Conservation (phyloP, 768 basidiomycete species). For the Leccinum obscurum region DNA sequence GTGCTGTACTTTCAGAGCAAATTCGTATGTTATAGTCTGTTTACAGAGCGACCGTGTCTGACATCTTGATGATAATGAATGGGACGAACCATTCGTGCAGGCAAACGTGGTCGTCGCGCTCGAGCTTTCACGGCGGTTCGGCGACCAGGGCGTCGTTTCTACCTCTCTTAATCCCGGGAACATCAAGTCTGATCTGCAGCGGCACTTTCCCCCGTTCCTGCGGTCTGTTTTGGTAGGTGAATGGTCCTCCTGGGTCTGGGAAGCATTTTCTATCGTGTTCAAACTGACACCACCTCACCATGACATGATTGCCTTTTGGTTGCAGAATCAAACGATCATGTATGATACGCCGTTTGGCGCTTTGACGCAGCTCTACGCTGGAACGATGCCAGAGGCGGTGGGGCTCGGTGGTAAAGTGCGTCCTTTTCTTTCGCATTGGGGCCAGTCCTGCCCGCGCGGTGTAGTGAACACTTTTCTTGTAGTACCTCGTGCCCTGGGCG, state of each 20-base stretch:
- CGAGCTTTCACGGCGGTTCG: conserved; percentile 49
- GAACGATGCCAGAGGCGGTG: conserved; percentile 39
- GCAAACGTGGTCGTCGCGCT: conserved; percentile 44
- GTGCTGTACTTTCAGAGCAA: conserved; percentile 42
- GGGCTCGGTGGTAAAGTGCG: conserved; percentile 44
- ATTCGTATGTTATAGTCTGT: conserved; percentile 34
- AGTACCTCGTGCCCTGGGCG: conserved; percentile 52
- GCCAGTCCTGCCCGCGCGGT: too few species aligned
- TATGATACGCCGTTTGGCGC: conserved; percentile 38
- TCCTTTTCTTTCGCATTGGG: neutral
- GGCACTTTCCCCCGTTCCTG: conserved; percentile 18
- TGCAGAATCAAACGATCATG: conserved; percentile 24
- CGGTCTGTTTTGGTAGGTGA: conserved; percentile 16
- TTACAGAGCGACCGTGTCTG: neutral
- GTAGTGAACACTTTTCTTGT: neutral
- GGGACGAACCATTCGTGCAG: conserved; percentile 23
- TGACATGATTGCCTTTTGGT: neutral
- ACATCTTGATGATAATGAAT: neutral
- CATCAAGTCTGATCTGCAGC: conserved; percentile 33
- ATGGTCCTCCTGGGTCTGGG: neutral
- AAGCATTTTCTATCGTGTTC: neutral
- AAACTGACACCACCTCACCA: neutral
- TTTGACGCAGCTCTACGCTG: conserved; percentile 46
- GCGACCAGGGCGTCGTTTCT: conserved; percentile 46
- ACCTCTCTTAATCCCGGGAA: conserved; percentile 47